These are phyloP conservation scores for peach (Prunus persica) DNA, from an alignment of 306 rosid genomes.

Conservation along the genomic window Prunus_persica_NCBIv2 NC_034016.1:20273501-20274000, in stretches of 20 bases:
- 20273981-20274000: conserved; percentile 13
- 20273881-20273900: conserved; percentile 23
- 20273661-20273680: conserved; percentile 66
- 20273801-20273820: neutral
- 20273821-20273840: neutral
- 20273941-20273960: conserved; percentile 40
- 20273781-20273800: neutral
- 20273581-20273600: conserved; percentile 22
- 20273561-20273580: conserved; percentile 32
- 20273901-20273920: conserved; percentile 76
- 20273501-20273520: conserved; percentile 44
- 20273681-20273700: neutral
- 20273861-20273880: conserved; percentile 12
- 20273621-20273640: conserved; percentile 45
- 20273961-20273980: neutral
- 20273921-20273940: conserved; percentile 64
- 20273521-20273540: conserved; percentile 67
- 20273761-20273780: neutral
- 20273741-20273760: neutral
- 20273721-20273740: neutral
- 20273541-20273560: conserved; percentile 56
- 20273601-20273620: conserved; percentile 22
- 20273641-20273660: conserved; percentile 40
- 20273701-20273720: neutral
- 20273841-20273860: neutral